These are phyloP conservation scores for Boletus tylopilopsis DNA, from an alignment of 768 basidiomycete species.

Conservation along the genomic window DNA sequence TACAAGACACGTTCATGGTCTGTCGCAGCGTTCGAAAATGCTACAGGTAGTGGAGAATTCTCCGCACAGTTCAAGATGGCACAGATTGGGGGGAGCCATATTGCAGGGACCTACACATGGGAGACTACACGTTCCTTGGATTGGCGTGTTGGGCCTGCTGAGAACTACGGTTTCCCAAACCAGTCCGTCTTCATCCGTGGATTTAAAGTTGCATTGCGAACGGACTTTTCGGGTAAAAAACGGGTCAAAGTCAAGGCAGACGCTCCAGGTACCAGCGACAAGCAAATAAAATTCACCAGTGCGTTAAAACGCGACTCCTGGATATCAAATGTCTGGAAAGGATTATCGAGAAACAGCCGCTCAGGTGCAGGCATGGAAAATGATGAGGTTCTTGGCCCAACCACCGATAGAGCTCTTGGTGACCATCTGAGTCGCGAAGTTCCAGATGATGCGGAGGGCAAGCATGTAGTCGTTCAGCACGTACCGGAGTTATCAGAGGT, in stretches of 20 bases:
- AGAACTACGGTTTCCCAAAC: slow-evolving; percentile 4
- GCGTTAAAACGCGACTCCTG: no score
- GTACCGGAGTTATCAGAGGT: neutral
- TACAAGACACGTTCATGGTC: slow-evolving; percentile 23
- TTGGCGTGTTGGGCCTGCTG: slow-evolving; percentile 10
- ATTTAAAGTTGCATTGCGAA: slow-evolving; percentile 19
- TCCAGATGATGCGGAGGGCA: neutral
- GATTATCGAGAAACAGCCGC: no score
- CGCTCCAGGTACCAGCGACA: neutral
- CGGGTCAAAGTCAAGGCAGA: neutral
- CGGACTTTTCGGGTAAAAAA: neutral
- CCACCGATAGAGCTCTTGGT: neutral
- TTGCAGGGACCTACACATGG: slow-evolving; percentile 9
- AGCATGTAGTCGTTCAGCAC: neutral
- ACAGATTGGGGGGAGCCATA: neutral
- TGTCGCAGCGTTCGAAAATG: slow-evolving; percentile 15
- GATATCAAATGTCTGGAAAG: no score
- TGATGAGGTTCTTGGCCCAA: neutral
- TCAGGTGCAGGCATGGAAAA: no score
- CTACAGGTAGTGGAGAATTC: neutral
- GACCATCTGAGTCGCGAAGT: neutral
- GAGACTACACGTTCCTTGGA: slow-evolving; percentile 4
- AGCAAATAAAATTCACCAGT: no score
- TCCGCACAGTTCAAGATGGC: slow-evolving; percentile 7
- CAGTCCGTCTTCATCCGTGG: slow-evolving; percentile 29